Base-by-base conservation (phyloP, 2,329 filamentous ascomycete genomes). In the Diaporthe citriasiana region DNA sequence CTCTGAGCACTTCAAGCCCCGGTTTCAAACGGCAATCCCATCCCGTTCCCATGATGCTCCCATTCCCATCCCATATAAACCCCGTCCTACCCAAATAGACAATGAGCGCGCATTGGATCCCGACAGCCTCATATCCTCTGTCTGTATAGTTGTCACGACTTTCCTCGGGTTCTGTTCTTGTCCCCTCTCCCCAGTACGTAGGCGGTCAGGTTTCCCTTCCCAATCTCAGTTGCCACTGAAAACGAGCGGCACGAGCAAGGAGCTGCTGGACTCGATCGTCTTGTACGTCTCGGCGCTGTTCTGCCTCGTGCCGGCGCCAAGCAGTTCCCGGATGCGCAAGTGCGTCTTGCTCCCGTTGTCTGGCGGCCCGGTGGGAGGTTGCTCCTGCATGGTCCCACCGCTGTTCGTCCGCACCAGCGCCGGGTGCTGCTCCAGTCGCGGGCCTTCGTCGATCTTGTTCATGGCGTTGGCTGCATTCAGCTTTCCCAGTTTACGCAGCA, bases 171-270 rank as follows among this genome's bases (percentile, higher is more conserved):
- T 38, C 69, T 60, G 69, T 57, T 59, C 38, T 12, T 38, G 19
- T 35, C 56, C 59, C 45, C 22, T 71, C 56, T 53, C 33, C 38
- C 1, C 30, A 12, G 9, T 50, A 59, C 10, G 8, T 30, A 63
- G 47, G 27, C 4, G 6, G 13, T 38, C 19, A 25, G 30, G 15
- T 5, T n/a, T 1, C 4, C 45, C 22, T 47, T 17, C 10, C 8
- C 27, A 22, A n/a, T 27, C 42, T 80, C 76, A 83, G n/a, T 78
- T 80, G 57, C 87, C 84, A 80, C 86, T 90, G 73, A 92, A 90
- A 81, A 92, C 88, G 79, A 92, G 82, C 75, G 90, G 90, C 75
- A 92, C 90, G 77, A 90, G 78, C 25, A 85, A 84, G 66, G 85
- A 88, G 78, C 84, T 84, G 77, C 72, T 76, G 30, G 87, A 89